Base-by-base conservation (phyloP, 257 asterid genomes). In the Marsdenia floribunda region DNA sequence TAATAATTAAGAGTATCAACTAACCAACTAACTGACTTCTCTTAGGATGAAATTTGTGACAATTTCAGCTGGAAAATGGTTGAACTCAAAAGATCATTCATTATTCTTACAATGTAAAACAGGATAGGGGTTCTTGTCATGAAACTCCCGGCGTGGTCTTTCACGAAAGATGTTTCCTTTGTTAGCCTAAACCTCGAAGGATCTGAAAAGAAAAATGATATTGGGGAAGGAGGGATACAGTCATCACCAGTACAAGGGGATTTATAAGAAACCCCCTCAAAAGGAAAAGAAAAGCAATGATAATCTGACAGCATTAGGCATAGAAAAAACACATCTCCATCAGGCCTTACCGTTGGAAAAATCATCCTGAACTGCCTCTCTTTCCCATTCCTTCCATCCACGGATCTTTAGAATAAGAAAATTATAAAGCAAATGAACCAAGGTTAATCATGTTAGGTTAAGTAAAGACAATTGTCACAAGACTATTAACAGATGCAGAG, bases 351-450 rank as follows among this genome's bases (percentile, higher is more conserved):
- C 96, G 66, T 86, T 83, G 72, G 89, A 63, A 19, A 47, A 89
- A 49, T 82, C 69, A 33, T 87, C 84, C n/a, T 68, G 52, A 58
- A 77, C 77, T 59, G 79, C 76, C 71, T 86, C 85, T 44, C 40
- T 70, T 81, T 94, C 99, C 99, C 99, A 94, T 2, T 79, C 90
- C 80, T 90, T 94, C 99, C 99, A 94, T 68, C 91, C 91, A 19
- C 97, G 97, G 80, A 89, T 94, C 99, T 94, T 6, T 78, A 76
- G 79, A 47, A 54, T 44, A 68, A 49, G 47, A 72, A 63, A 22
- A 53, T 14, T 37, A 67, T 1, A 26, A 65, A 13, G n/a, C 26
- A 38, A 26, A 44, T 6, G 52, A 58, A 55, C 18, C 15, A 10
- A 16, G 63, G 63, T 67, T 15, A 24, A 24, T 52, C 47, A 64